phyloP scores from a whole-genome alignment of 352 stramenopile species.

The Pythium brassicae region DNA sequence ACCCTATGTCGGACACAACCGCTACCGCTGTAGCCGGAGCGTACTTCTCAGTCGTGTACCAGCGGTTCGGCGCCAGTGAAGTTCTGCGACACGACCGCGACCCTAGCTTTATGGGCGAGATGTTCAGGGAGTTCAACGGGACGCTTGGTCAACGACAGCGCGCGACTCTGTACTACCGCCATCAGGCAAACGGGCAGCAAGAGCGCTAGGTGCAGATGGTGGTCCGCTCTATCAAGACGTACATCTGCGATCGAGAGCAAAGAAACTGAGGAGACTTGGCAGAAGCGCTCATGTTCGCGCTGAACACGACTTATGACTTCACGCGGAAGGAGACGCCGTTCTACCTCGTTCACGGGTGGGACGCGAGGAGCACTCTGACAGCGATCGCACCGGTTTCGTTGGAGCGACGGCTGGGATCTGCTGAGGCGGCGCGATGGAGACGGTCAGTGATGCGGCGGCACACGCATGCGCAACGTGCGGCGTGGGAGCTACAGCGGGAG shows the following conservation, averaged over 20 bases:
- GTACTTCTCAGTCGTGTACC: too few species aligned
- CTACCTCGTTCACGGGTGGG: slow-evolving; percentile 19
- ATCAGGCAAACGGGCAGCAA: not conserved
- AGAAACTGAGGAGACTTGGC: not conserved
- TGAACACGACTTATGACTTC: slow-evolving; percentile 14
- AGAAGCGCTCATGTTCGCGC: slow-evolving; percentile 2
- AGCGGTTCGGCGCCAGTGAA: slow-evolving; percentile 13
- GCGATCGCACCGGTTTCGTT: not conserved
- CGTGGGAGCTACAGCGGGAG: too few species aligned
- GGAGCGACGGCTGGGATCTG: not conserved
- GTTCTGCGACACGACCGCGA: slow-evolving; percentile 15
- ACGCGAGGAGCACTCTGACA: slow-evolving; percentile 10
- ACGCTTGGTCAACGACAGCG: not conserved
- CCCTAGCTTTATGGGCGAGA: slow-evolving; percentile 9
- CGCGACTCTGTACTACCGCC: not conserved
- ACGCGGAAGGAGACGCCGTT: slow-evolving; percentile 8
- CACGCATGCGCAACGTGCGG: too few species aligned
- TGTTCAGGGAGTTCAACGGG: slow-evolving; percentile 6
- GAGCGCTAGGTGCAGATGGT: not conserved
- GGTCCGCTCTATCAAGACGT: not conserved
- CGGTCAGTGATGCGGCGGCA: too few species aligned
- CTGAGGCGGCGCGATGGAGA: not conserved
- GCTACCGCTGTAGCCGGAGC: too few species aligned
- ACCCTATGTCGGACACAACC: too few species aligned
- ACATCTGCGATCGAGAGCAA: not conserved